A percentile compares a stretch with the other conserved stretches of the same genome.
phyloP scores from a whole-genome alignment of 257 asterid species.

The Plantago major region DNA sequence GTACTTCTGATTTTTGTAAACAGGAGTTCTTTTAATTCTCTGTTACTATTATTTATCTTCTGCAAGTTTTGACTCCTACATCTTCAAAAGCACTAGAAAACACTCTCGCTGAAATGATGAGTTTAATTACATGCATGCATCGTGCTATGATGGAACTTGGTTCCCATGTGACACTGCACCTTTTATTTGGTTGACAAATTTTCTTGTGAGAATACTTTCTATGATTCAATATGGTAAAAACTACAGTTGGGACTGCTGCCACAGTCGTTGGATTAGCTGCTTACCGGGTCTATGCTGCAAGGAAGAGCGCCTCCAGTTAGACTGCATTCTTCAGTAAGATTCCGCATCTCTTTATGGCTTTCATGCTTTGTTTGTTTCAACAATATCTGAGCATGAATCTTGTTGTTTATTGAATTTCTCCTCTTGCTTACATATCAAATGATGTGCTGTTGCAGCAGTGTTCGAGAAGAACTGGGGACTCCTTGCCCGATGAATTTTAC shows the following conservation, averaged over 20 bases:
- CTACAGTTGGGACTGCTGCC: slow-evolving; percentile 87
- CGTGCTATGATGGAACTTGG: slow-evolving; percentile 2
- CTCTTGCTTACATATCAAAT: slow-evolving; percentile 3
- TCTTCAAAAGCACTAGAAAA: too few relatives aligned
- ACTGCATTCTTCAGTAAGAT: slow-evolving; percentile 25
- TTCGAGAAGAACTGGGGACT: background rate
- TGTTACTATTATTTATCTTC: too few relatives aligned
- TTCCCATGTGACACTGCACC: slow-evolving; percentile 2
- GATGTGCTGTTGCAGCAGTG: slow-evolving; percentile 5
- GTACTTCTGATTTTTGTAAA: too few relatives aligned
- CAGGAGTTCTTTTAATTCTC: too few relatives aligned
- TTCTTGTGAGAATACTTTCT: slow-evolving; percentile 1
- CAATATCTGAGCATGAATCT: background rate
- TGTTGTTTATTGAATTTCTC: slow-evolving; percentile 12
- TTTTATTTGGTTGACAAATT: slow-evolving; percentile 8
- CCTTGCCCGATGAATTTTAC: background rate
- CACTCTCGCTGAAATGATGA: too few relatives aligned
- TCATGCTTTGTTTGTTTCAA: too few relatives aligned
- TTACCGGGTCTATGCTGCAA: slow-evolving; percentile 70
- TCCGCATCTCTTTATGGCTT: slow-evolving; percentile 1
- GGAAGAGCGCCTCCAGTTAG: slow-evolving; percentile 64
- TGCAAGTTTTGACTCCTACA: too few relatives aligned
- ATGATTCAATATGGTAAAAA: slow-evolving; percentile 20
- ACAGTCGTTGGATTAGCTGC: slow-evolving; percentile 81
- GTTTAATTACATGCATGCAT: background rate